Base-by-base conservation (phyloP, 192 early-diverging fungal species). In the Coemansia sp. region DNA sequence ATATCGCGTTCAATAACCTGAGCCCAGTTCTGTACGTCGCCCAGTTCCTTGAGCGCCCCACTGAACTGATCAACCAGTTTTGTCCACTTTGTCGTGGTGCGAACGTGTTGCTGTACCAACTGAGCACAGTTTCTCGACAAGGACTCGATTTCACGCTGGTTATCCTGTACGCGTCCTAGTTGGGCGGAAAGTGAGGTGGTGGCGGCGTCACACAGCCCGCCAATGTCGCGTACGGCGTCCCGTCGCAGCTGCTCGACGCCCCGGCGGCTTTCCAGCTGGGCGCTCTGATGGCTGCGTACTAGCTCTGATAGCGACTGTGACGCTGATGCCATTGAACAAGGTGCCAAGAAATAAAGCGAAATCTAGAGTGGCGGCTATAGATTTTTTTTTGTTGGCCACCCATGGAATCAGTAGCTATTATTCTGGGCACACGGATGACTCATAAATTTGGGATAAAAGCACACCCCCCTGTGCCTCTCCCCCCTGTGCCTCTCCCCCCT, bases 21-120 rank as follows among this genome's bases (percentile, higher is more conserved):
- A 0, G 85, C 86, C 92, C 92, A 94, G 56, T 88, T 86, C 34
- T 85, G 73, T 14, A 91, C 85, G 55, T 92, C 87, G 16, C 92
- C 92, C 11, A 94, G 74, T 53, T 94, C 90, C 73, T 94, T 94
- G 6, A 91, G 64, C 16, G 89, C 75, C 1, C 63, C 67, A 53
- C 84, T 88, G 51, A 92, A 88, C 46, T 83, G 73, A 26, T 83
- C 80, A 1, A 92, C 79, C 30, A 90, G 61, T 29, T 68, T 64
- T 0, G 89, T 62, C 92, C 92, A 95, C 60, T 90, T 82, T 22
- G 82, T 64, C 7, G 87, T 85, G 36, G 48, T 56, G 17, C 62
- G 44, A 21, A 46, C 48, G 30, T 72, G 68, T 39, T 64, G 57
- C 42, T 64, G 61, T 0, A 65, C 60, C 11, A 64, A 49, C 9